A percentile compares a stretch with the other conserved stretches of the same genome.
phyloP scores from a whole-genome alignment of 495 filamentous ascomycete genomes.

The Xylaria flabelliformis region DNA sequence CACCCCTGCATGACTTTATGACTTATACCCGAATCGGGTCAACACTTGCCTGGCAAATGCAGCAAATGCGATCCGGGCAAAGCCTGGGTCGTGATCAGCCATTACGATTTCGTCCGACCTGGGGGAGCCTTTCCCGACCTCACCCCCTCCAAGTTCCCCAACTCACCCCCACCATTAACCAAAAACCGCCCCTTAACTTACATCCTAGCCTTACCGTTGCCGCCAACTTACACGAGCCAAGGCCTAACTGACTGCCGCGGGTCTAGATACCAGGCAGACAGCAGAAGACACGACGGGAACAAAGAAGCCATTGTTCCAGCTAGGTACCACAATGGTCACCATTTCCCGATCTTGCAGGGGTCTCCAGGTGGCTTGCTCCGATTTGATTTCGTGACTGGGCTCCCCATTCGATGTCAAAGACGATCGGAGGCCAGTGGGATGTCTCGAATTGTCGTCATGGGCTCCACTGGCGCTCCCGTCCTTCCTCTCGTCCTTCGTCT shows the following conservation, averaged over 20 bases:
- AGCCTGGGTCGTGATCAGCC: conserved; percentile 9
- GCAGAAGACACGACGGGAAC: background rate
- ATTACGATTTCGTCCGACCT: conserved; percentile 27
- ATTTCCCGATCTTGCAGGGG: conserved; percentile 43
- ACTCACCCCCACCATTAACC: conserved; percentile 9
- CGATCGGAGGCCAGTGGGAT: conserved; percentile 42
- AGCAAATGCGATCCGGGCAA: background rate
- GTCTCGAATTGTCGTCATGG: conserved; percentile 39
- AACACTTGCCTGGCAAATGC: conserved; percentile 14
- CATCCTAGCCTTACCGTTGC: conserved; percentile 22
- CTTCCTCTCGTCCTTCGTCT: conserved; percentile 28
- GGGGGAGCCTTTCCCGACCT: background rate
- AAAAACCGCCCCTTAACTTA: conserved; percentile 1
- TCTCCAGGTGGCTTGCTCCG: conserved; percentile 37
- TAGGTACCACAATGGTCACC: conserved; percentile 22
- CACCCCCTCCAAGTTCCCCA: background rate
- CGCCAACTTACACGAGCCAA: conserved; percentile 14
- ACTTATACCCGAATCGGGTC: conserved; percentile 20
- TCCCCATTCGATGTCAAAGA: conserved; percentile 38
- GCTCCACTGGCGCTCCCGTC: conserved; percentile 35
- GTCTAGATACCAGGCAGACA: background rate
- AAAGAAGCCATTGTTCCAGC: conserved; percentile 24
- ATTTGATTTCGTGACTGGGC: conserved; percentile 46
- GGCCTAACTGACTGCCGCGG: background rate
- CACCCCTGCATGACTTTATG: conserved; percentile 9